Conservation (phyloP, 2,329 filamentous ascomycete genomes). For the Pestalotiopsis sp. region DNA sequence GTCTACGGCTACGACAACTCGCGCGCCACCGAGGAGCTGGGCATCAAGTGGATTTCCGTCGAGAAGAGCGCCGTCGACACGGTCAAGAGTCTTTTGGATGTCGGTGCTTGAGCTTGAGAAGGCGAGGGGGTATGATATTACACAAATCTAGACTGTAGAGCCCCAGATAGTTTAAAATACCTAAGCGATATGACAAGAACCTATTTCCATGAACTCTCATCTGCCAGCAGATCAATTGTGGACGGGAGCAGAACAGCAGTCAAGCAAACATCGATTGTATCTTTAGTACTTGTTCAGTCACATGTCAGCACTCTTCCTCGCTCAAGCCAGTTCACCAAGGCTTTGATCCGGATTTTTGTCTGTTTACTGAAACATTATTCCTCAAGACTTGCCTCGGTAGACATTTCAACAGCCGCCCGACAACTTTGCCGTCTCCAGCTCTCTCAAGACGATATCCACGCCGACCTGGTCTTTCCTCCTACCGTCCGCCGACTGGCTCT, state of each 20-base stretch:
- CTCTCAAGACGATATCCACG: constrained; percentile 19
- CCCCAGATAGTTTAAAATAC: too few relatives aligned
- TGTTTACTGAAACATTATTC: neutral
- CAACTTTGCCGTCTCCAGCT: constrained; percentile 29
- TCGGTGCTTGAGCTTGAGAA: constrained; percentile 29
- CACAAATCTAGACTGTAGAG: too few relatives aligned
- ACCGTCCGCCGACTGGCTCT: neutral
- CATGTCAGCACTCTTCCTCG: neutral
- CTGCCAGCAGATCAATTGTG: too few relatives aligned
- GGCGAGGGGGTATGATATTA: neutral
- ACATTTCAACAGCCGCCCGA: constrained; percentile 25
- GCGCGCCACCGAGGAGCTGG: constrained; percentile 61
- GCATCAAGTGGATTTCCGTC: constrained; percentile 63
- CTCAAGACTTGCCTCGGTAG: neutral
- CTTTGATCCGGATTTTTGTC: neutral
- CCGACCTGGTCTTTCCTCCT: constrained; percentile 12
- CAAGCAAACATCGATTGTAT: too few relatives aligned
- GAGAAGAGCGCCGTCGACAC: constrained; percentile 67
- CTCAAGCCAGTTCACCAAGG: neutral
- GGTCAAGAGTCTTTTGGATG: constrained; percentile 63
- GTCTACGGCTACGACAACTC: constrained; percentile 61
- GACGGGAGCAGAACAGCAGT: too few relatives aligned
- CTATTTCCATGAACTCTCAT: too few relatives aligned
- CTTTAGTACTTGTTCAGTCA: neutral
- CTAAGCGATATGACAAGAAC: too few relatives aligned